Percentiles rank a stretch among this genome's conserved stretches.
phyloP scores from a whole-genome alignment of 768 basidiomycete genomes.

The Trametes meyenii region DNA sequence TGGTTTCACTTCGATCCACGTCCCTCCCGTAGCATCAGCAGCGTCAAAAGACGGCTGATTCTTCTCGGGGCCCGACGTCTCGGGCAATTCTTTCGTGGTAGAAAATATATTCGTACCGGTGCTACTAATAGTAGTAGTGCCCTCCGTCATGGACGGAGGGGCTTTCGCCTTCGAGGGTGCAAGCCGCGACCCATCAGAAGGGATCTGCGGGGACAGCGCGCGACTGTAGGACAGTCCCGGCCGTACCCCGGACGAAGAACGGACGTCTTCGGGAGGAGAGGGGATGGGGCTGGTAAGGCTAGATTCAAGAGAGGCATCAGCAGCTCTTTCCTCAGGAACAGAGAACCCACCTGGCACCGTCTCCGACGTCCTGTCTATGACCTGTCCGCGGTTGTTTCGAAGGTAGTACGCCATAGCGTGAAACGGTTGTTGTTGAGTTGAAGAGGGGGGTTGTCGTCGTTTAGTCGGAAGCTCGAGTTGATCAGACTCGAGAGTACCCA shows the following conservation, averaged over 20 bases:
- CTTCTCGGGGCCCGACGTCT: not conserved
- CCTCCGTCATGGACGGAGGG: not conserved
- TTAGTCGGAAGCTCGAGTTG: too few species aligned
- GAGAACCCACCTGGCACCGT: not conserved
- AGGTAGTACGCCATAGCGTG: not conserved
- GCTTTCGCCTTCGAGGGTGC: not conserved
- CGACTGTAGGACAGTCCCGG: conserved; percentile 8
- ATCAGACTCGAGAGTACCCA: too few species aligned
- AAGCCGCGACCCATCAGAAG: not conserved
- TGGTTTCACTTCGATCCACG: not conserved
- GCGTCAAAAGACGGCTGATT: too few species aligned
- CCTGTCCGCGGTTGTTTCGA: not conserved
- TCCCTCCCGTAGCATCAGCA: not conserved
- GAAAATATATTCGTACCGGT: not conserved
- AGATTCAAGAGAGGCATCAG: not conserved
- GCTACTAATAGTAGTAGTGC: not conserved
- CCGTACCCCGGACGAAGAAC: not conserved
- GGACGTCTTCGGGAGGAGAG: not conserved
- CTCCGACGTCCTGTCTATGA: too few species aligned
- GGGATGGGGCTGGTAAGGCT: not conserved
- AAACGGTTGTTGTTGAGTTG: too few species aligned
- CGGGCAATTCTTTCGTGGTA: not conserved
- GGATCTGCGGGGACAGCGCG: conserved; percentile 1
- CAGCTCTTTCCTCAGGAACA: not conserved
- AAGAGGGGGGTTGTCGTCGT: too few species aligned